These are phyloP conservation scores for Chytriomyces sp. DNA, from an alignment of 192 early-diverging fungal genomes.

Conservation along the genomic window DNA sequence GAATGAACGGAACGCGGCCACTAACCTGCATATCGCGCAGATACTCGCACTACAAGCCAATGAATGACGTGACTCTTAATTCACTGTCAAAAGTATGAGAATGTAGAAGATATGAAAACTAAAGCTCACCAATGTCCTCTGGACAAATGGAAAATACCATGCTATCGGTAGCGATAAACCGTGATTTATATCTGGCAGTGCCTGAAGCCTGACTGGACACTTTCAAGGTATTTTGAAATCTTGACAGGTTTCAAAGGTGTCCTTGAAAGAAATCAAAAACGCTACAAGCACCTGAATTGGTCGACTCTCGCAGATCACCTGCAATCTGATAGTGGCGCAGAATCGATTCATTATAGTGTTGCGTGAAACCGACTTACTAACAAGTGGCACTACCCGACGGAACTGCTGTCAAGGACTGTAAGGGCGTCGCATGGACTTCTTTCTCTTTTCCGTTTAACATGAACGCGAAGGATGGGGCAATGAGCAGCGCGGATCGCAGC, in stretches of 20 bases:
- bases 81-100: conserved; percentile 28
- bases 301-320: conserved; percentile 11
- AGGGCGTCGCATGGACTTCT: conserved; percentile 9
- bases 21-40: neutral
- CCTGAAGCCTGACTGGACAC: neutral
- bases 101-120: conserved; percentile 11
- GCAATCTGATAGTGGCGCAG: conserved; percentile 27
- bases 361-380: neutral
- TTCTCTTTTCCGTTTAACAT: conserved; percentile 10
- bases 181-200: conserved; percentile 28
- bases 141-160: conserved; percentile 26
- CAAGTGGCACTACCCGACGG: neutral
- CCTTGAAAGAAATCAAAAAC: conserved; percentile 9
- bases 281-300: conserved; percentile 30
- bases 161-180: conserved; percentile 20
- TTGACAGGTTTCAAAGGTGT: neutral
- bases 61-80: conserved; percentile 22
- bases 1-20: no score
- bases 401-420: conserved; percentile 1
- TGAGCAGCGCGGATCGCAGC: conserved; percentile 18
- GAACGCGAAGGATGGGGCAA: conserved; percentile 3
- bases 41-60: conserved; percentile 26
- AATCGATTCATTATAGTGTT: conserved; percentile 26
- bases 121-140: conserved; percentile 25
- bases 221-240: conserved; percentile 18